Evolutionary conservation across 495 filamentous ascomycete genomes (phyloP), one percentile per base, ranked within the genome.

Genomic region (Polyplosphaeria fusca): DNA sequence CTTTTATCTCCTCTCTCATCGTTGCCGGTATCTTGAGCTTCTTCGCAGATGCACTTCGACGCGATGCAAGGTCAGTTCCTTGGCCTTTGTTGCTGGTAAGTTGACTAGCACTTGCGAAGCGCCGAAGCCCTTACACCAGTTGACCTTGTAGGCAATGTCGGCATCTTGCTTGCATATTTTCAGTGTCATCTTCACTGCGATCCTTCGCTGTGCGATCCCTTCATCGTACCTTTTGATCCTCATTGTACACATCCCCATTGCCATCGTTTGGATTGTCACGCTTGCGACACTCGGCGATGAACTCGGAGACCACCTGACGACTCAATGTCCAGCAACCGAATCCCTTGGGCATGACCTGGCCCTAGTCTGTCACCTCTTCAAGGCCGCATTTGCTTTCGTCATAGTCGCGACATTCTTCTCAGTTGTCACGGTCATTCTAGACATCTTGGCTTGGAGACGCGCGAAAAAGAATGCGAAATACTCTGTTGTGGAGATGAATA

Each of bases 11-110:
- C 1, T 14, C 41, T 20, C 14, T 47, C 30, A 26, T 35, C 41
- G 43, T 39, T 16, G 18, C 28, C 13, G 52, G 26, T 38, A 55
- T 55, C 11, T 18, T 47, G 3, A 24, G 41, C 22, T 55, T 47
- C 41, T 55, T 55, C 27, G 26, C 39, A 26, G 43, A 55, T 27
- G 42, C 52, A 2, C 52, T 55, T 22, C 52, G 52, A n/a, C 41
- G 28, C 5, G 41, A 19, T 9, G 4, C 7, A 7, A 7, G 30
- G 30, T 35, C 30, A 7, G 30, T 35, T 7, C 30, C 30, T 7
- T 35, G 30, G 30, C 30, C 30, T 7, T 7, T 35, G 14, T 7
- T 35, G 7, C 7, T 35, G 14, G 30, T 35, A 14, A 35, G 30
- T 35, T 14, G 14, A 35, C 30, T 7, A 7, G 14, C 7, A 7